Evolutionary conservation across 352 stramenopile species (phyloP).

Genomic region (Phytophthora idaei): DNA sequence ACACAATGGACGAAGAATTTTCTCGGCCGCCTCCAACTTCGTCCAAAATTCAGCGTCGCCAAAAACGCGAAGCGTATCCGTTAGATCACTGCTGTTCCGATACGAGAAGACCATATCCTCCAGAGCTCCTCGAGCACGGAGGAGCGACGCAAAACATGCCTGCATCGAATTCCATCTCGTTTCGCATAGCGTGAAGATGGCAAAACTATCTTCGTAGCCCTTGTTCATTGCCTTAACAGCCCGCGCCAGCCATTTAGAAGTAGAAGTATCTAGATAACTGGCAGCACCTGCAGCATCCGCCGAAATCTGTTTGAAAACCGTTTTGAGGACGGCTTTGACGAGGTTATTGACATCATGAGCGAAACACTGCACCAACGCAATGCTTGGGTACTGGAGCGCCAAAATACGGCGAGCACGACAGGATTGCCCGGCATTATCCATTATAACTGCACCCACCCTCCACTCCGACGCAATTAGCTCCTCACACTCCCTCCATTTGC

Average conservation of each 20-base stretch:
- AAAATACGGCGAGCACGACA: conserved; percentile 20
- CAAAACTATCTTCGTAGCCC: conserved; percentile 10
- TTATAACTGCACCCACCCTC: conserved; percentile 17
- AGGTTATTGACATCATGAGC: conserved; percentile 33
- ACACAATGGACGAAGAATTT: not conserved
- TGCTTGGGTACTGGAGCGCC: conserved; percentile 14
- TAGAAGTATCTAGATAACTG: not conserved
- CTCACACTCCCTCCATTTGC: conserved; percentile 11
- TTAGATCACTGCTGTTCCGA: conserved; percentile 10
- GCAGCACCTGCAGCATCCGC: not conserved
- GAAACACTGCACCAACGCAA: conserved; percentile 20
- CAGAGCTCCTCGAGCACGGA: conserved; percentile 12
- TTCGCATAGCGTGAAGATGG: conserved; percentile 14
- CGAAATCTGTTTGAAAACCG: conserved; percentile 2
- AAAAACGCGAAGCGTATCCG: not conserved
- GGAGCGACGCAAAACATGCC: conserved; percentile 9
- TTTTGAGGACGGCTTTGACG: conserved; percentile 20
- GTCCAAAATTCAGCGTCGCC: not conserved
- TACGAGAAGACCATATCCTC: conserved; percentile 13
- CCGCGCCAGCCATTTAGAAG: not conserved
- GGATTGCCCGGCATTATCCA: conserved; percentile 21
- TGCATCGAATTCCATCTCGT: conserved; percentile 21
- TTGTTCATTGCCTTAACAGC: conserved; percentile 4
- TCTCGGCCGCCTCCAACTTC: not conserved
- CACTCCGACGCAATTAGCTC: conserved; percentile 1